Evolutionary conservation across 2,329 filamentous ascomycete genomes (phyloP).

Genomic region (Cordyceps sp.): DNA sequence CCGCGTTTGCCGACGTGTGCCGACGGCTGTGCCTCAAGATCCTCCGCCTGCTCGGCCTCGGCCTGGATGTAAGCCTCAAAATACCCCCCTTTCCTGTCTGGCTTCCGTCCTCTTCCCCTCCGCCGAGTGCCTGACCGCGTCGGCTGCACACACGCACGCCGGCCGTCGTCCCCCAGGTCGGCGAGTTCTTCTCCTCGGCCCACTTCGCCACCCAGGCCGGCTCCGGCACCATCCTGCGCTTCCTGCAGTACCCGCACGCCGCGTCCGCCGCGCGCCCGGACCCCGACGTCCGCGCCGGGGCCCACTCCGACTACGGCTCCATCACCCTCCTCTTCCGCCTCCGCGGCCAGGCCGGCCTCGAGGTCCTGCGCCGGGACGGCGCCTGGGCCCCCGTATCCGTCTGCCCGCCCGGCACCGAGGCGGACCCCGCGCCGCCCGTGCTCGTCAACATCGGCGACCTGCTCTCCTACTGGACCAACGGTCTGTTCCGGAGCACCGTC

Average conservation of each 20-base stretch:
- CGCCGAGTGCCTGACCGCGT: too few species aligned
- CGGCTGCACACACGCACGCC: too few species aligned
- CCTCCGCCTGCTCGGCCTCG: conserved; percentile 61
- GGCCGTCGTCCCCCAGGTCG: conserved; percentile 19
- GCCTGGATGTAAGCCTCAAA: conserved; percentile 40
- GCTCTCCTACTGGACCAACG: conserved; percentile 78
- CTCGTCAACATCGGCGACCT: conserved; percentile 61
- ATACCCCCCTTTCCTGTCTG: not conserved
- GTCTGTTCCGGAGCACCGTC: conserved; percentile 71
- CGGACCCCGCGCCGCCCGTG: conserved; percentile 51
- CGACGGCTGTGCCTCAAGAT: conserved; percentile 56
- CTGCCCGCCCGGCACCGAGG: conserved; percentile 39
- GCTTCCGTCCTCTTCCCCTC: too few species aligned
- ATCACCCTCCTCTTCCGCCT: conserved; percentile 72
- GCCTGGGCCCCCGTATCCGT: conserved; percentile 51
- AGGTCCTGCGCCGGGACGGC: conserved; percentile 49
- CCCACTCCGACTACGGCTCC: conserved; percentile 75
- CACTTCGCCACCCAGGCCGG: conserved; percentile 27
- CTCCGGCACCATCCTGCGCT: conserved; percentile 45
- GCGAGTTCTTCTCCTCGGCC: conserved; percentile 36
- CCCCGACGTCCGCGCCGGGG: conserved; percentile 67
- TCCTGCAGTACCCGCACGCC: conserved; percentile 55
- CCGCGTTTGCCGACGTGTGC: conserved; percentile 53
- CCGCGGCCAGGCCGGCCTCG: conserved; percentile 68
- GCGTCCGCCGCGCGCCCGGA: conserved; percentile 23